Percentiles rank a stretch among this genome's conserved stretches.
phyloP scores from a whole-genome alignment of 495 filamentous ascomycete genomes.

The Trypethelium eluteriae region DNA sequence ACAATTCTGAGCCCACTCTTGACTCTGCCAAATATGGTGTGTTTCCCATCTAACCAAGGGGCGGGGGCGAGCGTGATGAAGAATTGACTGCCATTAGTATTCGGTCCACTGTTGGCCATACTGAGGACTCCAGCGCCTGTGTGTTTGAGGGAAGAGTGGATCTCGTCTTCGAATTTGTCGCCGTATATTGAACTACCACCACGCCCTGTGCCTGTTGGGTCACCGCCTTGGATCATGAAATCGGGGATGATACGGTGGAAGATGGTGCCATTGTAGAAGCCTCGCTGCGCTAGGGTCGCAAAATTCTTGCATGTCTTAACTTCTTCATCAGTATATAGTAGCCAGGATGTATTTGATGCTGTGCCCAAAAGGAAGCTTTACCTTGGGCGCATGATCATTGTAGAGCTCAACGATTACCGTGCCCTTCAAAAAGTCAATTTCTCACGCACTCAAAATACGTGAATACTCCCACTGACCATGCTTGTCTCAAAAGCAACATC shows the following conservation, averaged over 20 bases:
- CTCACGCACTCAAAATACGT: background rate
- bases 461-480: slow-evolving; percentile 50
- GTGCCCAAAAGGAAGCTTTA: slow-evolving; percentile 22
- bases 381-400: slow-evolving; percentile 65
- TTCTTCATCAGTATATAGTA: slow-evolving; percentile 20
- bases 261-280: slow-evolving; percentile 76
- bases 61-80: slow-evolving; percentile 94
- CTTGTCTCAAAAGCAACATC: slow-evolving; percentile 71
- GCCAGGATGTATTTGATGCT: background rate
- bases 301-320: slow-evolving; percentile 78
- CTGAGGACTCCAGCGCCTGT: slow-evolving; percentile 88
- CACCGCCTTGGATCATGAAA: slow-evolving; percentile 96
- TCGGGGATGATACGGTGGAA: slow-evolving; percentile 94
- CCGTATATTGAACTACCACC: slow-evolving; percentile 88
- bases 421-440: slow-evolving; percentile 48
- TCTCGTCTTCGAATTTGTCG: slow-evolving; percentile 93
- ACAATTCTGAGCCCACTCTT: slow-evolving; percentile 77
- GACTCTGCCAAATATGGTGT: slow-evolving; percentile 94
- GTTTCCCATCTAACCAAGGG: slow-evolving; percentile 94
- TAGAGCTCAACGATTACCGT: slow-evolving; percentile 85
- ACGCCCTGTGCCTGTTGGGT: slow-evolving; percentile 91
- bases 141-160: slow-evolving; percentile 68
- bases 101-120: slow-evolving; percentile 92
- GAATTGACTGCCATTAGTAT: slow-evolving; percentile 83
- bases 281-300: slow-evolving; percentile 61